A percentile compares a stretch with the other conserved stretches of the same genome.
These are phyloP conservation scores for Lactarius tabidus DNA, from an alignment of 768 basidiomycete genomes.

Conservation along the genomic window DNA sequence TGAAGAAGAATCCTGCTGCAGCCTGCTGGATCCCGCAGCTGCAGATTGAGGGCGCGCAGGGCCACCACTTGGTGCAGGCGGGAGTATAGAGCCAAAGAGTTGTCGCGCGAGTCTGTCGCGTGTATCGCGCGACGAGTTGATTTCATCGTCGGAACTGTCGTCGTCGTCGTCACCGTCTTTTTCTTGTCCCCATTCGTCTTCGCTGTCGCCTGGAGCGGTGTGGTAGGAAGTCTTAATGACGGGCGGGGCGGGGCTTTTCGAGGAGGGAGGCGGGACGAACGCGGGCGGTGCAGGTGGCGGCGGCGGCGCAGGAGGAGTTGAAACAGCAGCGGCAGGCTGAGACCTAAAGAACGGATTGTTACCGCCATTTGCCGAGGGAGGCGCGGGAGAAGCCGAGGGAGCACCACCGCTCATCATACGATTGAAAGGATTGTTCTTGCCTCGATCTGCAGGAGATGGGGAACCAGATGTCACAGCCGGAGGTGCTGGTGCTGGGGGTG, in stretches of 20 bases:
- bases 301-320: slow-evolving; percentile 26
- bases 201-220: slow-evolving; percentile 54
- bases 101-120: slow-evolving; percentile 71
- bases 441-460: slow-evolving; percentile 41
- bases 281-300: slow-evolving; percentile 30
- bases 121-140: slow-evolving; percentile 56
- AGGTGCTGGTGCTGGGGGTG: slow-evolving; percentile 38
- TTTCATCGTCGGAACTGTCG: slow-evolving; percentile 78
- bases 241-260: slow-evolving; percentile 52
- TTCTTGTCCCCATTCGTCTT: slow-evolving; percentile 83
- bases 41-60: slow-evolving; percentile 49
- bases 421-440: slow-evolving; percentile 79
- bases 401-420: slow-evolving; percentile 53
- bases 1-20: slow-evolving; percentile 25
- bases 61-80: slow-evolving; percentile 36
- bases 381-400: slow-evolving; percentile 33
- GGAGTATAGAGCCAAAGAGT: slow-evolving; percentile 72
- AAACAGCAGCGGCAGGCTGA: slow-evolving; percentile 37
- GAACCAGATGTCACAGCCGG: slow-evolving; percentile 37
- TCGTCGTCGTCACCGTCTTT: slow-evolving; percentile 64
- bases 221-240: slow-evolving; percentile 55
- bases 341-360: slow-evolving; percentile 75
- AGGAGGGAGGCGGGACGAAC: slow-evolving; percentile 32
- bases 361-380: slow-evolving; percentile 40
- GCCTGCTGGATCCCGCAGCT: slow-evolving; percentile 30